A percentile compares a stretch with the other conserved stretches of the same genome.
phyloP scores from a whole-genome alignment of 163 green algal genomes.

The Chlorella variabilis region DNA sequence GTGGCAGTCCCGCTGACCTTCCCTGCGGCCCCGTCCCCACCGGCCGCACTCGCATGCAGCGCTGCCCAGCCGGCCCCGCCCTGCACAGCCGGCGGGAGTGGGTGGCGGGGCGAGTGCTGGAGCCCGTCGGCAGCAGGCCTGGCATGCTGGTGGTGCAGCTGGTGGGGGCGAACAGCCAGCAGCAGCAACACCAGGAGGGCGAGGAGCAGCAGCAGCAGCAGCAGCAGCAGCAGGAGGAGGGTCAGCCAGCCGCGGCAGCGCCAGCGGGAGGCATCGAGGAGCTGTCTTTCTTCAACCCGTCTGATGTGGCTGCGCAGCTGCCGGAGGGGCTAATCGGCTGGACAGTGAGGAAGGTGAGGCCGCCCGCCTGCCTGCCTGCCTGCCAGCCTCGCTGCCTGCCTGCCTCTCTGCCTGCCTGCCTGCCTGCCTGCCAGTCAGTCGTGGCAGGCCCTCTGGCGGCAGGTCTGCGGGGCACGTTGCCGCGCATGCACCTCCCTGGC shows the following conservation, averaged over 20 bases:
- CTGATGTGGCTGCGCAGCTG: background rate
- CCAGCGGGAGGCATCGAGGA: background rate
- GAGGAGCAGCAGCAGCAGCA: too few species aligned
- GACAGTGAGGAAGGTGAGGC: background rate
- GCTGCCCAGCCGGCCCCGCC: background rate
- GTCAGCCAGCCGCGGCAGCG: background rate
- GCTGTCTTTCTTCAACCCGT: background rate
- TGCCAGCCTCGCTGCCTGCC: background rate
- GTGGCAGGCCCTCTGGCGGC: too few species aligned
- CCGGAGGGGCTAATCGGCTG: conserved; percentile 2
- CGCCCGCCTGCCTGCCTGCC: too few species aligned
- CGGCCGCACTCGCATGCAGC: background rate
- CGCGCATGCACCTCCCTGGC: too few species aligned
- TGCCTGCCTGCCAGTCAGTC: too few species aligned
- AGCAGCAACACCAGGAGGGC: background rate
- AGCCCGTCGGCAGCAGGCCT: background rate
- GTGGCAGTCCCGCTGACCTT: too few species aligned
- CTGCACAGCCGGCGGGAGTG: background rate
- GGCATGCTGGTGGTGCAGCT: background rate
- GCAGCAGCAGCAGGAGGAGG: background rate
- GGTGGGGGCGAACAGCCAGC: too few species aligned
- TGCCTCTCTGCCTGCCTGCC: too few species aligned
- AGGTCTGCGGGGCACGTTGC: too few species aligned
- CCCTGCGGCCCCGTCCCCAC: too few species aligned
- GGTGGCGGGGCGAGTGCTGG: background rate